Evolutionary conservation across 1,284 basidiomycete species (phyloP).

Genomic region (Apiotrichum gamsii): DNA sequence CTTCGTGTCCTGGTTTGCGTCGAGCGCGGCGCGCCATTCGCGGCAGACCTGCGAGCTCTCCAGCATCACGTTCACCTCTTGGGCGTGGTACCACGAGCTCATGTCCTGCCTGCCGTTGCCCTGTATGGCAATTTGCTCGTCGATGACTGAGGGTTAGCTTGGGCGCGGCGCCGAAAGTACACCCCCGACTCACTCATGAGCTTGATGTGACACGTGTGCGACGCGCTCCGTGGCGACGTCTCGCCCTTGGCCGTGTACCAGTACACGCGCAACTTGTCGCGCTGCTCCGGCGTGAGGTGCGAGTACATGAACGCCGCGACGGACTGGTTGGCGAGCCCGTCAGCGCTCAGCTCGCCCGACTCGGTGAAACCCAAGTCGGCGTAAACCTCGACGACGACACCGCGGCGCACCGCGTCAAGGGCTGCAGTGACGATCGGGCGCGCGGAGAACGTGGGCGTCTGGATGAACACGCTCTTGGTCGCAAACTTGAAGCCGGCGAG

Average conservation of each 20-base stretch:
- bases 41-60: constrained; percentile 55
- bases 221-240: constrained; percentile 57
- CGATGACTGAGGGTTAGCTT: constrained; percentile 40
- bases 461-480: constrained; percentile 61
- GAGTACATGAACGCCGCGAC: constrained; percentile 59
- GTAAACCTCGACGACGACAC: constrained; percentile 58
- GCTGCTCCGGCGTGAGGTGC: constrained; percentile 49
- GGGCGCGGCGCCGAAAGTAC: too few species aligned
- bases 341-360: constrained; percentile 53
- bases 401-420: constrained; percentile 57
- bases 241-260: constrained; percentile 57
- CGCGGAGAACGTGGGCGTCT: constrained; percentile 66
- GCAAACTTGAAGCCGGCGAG: constrained; percentile 61
- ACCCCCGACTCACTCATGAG: constrained; percentile 57
- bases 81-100: constrained; percentile 67
- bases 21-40: constrained; percentile 58
- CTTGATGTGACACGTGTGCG: constrained; percentile 59
- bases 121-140: constrained; percentile 57
- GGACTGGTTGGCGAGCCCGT: constrained; percentile 67
- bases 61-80: constrained; percentile 66
- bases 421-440: constrained; percentile 58
- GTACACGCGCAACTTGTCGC: constrained; percentile 56
- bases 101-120: constrained; percentile 50
- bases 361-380: constrained; percentile 60
- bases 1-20: constrained; percentile 64